Base-by-base conservation (phyloP, 2,329 filamentous ascomycete genomes). In the Pseudocercospora ulei region DNA sequence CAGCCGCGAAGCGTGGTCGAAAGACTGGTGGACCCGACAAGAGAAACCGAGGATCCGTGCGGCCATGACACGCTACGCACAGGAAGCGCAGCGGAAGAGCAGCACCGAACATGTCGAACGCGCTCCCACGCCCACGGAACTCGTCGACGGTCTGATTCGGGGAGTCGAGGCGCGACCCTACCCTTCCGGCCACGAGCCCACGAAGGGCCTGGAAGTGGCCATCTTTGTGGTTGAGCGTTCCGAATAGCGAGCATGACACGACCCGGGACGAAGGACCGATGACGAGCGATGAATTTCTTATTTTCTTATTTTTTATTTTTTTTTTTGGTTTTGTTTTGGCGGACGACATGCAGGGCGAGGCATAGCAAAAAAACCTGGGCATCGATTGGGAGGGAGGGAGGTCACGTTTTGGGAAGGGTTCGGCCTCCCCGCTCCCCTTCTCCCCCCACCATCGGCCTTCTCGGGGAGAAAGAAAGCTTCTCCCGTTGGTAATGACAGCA, bases 21-120 rank as follows among this genome's bases (percentile, higher is more conserved):
- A 59, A 19, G 70, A 77, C 39, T 78, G 75, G 75, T 79, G 72
- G 65, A 69, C 74, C 29, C 73, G 76, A 52, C 76, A 80, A 52
- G 76, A 79, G 54, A 74, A 74, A 50, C 63, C 68, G 7, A 66
- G 75, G 8, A 69, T 78, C 35, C 67, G 72, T 43, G 69, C 71
- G 18, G 62, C 69, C 4, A 58, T 68, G 34, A 63, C 57, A 9
- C 62, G 60, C 22, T 66, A 63, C 46, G 65, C 65, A 35, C 62
- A 64, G 22, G 64, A 65, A 39, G 61, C 63, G 12, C 60, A 64
- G 38, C 62, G 61, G 49, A 59, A 63, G 23, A 52, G 51, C 42
- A 57, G 52, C 38, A 56, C 58, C 42, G 47, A 50, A 35, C 48
- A 61, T 31, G 46, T 57, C 14, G 55, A 57, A 9, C 48, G 53